Conservation (phyloP, 257 asterid genomes). For the Rauvolfia tetraphylla region DNA sequence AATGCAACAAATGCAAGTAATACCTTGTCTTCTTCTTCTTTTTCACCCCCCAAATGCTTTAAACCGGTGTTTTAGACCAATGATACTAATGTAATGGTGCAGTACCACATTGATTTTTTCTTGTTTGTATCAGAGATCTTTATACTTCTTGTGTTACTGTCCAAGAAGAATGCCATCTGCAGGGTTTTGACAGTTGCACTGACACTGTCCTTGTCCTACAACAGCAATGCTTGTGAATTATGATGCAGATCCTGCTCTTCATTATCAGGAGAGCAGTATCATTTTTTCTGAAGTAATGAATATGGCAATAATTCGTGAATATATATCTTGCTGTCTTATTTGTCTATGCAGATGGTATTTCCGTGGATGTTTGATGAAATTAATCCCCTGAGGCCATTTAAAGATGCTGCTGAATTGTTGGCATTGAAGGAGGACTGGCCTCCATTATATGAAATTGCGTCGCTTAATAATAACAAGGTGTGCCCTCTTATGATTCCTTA, state of each 20-base stretch:
- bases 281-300: neutral
- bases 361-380: slow-evolving; percentile 95
- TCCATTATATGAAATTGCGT: slow-evolving; percentile 54
- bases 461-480: slow-evolving; percentile 73
- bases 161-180: neutral
- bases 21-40: neutral
- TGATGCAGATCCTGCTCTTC: neutral
- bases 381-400: slow-evolving; percentile 72
- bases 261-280: neutral
- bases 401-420: slow-evolving; percentile 69
- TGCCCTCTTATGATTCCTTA: neutral
- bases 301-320: neutral
- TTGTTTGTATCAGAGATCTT: neutral
- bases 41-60: neutral
- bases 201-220: neutral
- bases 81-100: neutral
- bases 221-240: neutral
- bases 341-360: slow-evolving; percentile 67
- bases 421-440: slow-evolving; percentile 94
- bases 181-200: neutral
- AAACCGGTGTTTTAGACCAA: no score
- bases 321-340: neutral
- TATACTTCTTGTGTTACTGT: no score
- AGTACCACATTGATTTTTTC: neutral
- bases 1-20: neutral